phyloP scores from a whole-genome alignment of 108 stramenopile genomes.

The Cyclotella sp. region DNA sequence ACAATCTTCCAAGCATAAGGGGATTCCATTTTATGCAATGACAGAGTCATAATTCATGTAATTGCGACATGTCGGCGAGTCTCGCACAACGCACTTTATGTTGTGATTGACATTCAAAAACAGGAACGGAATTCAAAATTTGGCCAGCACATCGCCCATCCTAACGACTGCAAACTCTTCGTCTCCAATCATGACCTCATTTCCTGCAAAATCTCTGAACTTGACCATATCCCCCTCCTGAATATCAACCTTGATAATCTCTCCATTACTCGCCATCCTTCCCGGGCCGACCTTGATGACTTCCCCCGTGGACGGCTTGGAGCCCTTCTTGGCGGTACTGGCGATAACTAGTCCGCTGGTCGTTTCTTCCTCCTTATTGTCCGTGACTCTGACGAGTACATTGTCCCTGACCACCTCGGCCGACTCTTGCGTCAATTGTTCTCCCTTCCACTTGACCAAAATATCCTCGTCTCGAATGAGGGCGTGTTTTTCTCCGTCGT shows the following conservation, averaged over 20 bases:
- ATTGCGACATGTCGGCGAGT: too few relatives aligned
- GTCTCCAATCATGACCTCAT: conserved; percentile 82
- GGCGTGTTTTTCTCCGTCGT: conserved; percentile 75
- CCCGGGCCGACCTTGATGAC: conserved; percentile 92
- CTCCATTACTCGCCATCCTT: conserved; percentile 79
- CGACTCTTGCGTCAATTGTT: conserved; percentile 62
- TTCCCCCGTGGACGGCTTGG: conserved; percentile 72
- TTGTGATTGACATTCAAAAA: too few relatives aligned
- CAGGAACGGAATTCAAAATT: conserved; percentile 55
- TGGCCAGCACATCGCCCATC: conserved; percentile 86
- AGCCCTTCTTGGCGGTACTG: conserved; percentile 51
- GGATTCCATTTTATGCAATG: too few relatives aligned
- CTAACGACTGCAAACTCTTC: conserved; percentile 86
- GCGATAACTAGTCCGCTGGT: conserved; percentile 78
- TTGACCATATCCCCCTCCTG: conserved; percentile 78
- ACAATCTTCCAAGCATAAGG: too few relatives aligned
- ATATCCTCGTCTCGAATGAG: conserved; percentile 90
- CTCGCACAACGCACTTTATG: too few relatives aligned
- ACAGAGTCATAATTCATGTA: too few relatives aligned
- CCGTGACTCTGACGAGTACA: conserved; percentile 74
- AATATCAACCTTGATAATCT: conserved; percentile 86
- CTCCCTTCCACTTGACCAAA: conserved; percentile 80
- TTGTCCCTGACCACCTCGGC: conserved; percentile 78
- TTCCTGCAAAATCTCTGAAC: conserved; percentile 89
- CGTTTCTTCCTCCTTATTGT: conserved; percentile 68